Percentiles rank a stretch among this genome's conserved stretches.
Conservation (phyloP, 2,329 filamentous ascomycete species). For the Talaromyces sp. region DNA sequence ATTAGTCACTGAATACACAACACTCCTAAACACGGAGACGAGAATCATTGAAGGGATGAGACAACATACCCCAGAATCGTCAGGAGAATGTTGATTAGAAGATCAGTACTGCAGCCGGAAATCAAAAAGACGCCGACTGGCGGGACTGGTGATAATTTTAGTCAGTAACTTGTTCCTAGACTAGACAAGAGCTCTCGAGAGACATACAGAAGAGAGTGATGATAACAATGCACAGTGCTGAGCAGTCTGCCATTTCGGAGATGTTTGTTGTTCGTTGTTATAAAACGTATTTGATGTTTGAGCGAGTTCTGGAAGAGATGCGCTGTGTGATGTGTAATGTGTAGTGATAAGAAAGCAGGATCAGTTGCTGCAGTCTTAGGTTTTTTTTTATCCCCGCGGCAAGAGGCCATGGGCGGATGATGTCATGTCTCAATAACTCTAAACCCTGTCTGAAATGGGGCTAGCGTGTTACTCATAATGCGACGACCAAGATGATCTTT, state of each 20-base stretch:
- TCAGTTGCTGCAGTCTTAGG: background rate
- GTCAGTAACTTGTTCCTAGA: background rate
- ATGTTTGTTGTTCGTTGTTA: background rate
- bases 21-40: background rate
- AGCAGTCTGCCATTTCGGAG: slow-evolving; percentile 9
- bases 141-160: slow-evolving; percentile 47
- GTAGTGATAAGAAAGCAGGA: background rate
- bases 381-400: background rate
- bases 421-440: background rate
- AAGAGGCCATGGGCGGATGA: background rate
- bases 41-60: background rate
- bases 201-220: slow-evolving; percentile 41
- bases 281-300: background rate
- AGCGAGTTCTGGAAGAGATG: background rate
- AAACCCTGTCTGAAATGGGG: background rate
- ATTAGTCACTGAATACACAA: background rate
- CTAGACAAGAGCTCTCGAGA: background rate
- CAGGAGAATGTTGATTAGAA: slow-evolving; percentile 63
- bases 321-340: too few relatives aligned
- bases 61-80: slow-evolving; percentile 56
- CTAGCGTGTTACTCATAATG: background rate
- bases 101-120: slow-evolving; percentile 60
- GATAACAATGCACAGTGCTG: slow-evolving; percentile 31
- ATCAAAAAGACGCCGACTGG: slow-evolving; percentile 61
- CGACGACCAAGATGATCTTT: background rate